These are phyloP conservation scores for Wickerhamiella cacticola DNA, from an alignment of 805 yeast species.

Conservation along the genomic window DNA sequence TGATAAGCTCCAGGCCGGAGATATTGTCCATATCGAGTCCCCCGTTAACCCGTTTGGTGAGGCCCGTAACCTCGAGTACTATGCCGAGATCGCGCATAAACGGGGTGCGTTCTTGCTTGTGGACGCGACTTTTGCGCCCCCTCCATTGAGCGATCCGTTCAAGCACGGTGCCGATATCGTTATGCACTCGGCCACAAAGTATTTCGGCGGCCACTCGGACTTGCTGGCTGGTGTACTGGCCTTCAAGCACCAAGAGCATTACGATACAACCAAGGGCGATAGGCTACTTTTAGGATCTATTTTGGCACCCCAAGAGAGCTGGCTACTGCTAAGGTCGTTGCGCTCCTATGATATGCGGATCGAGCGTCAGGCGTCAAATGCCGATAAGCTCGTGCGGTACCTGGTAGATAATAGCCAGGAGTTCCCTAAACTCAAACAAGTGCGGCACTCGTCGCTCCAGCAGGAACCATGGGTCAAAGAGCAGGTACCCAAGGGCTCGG, in stretches of 20 bases:
- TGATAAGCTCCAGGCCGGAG: conserved; percentile 49
- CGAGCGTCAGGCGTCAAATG: conserved; percentile 50
- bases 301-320: conserved; percentile 66
- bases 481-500: conserved; percentile 48
- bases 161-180: conserved; percentile 74
- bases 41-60: conserved; percentile 80
- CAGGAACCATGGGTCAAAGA: conserved; percentile 49
- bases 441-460: conserved; percentile 71
- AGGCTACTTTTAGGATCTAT: conserved; percentile 67
- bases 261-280: conserved; percentile 42
- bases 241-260: neutral
- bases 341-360: conserved; percentile 72
- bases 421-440: conserved; percentile 38
- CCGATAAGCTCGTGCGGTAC: conserved; percentile 47
- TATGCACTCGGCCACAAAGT: conserved; percentile 90
- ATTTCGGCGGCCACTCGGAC: conserved; percentile 93
- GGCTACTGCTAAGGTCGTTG: conserved; percentile 61
- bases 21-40: conserved; percentile 54
- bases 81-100: conserved; percentile 59
- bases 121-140: conserved; percentile 91
- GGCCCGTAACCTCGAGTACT: conserved; percentile 47
- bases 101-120: conserved; percentile 62
- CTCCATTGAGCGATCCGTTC: conserved; percentile 75
- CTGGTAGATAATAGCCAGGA: conserved; percentile 39
- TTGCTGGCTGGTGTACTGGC: conserved; percentile 69